Base-by-base conservation (phyloP, 2,329 filamentous ascomycete genomes). In the Pestalotiopsis sp. region DNA sequence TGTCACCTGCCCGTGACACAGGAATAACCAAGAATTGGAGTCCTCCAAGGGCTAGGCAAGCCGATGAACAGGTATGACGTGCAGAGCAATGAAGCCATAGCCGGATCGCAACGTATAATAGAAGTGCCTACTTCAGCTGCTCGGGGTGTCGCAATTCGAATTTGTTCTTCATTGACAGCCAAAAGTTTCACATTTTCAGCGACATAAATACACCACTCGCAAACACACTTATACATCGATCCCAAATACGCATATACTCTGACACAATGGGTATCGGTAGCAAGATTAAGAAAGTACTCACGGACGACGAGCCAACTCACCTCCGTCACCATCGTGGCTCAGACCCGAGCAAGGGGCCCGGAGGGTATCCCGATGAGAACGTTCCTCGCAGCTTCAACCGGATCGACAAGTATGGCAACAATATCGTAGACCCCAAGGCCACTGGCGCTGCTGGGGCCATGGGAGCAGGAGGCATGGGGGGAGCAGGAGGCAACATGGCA, bases 231-330 rank as follows among this genome's bases (percentile, higher is more conserved):
- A 27, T 27, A 14, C 5, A 23, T 49, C n/a, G 23, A 25, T 11
- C 5, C 17, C n/a, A 64, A 23, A 64, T 52, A 31, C 13, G 20
- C 62, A 13, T 14, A 45, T 39, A 62, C 12, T 45, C 62, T 27
- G 7, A 61, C 66, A 72, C 36, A 49, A 75, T 75, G 73, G 73
- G 73, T 71, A 59, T 75, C 60, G 73, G 72, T 49, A 62, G 68
- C 41, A 75, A 75, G 65, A 72, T 75, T 68, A 75, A 75, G 72
- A 72, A 73, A 38, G 73, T 68, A 39, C 71, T 75, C 13, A 64
- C 67, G 12, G 65, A 70, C 64, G 72, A 75, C 68, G 67, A 73
- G 38, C 27, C 57, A 69, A 31, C 27, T 31, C 27, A 31, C 6
- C 27, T 7, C 27, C 23, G 25, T 49, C 58, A 68, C n/a, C 31